Conservation (phyloP, 176 grass and related monocot species). For the Hordeum marinum region DNA sequence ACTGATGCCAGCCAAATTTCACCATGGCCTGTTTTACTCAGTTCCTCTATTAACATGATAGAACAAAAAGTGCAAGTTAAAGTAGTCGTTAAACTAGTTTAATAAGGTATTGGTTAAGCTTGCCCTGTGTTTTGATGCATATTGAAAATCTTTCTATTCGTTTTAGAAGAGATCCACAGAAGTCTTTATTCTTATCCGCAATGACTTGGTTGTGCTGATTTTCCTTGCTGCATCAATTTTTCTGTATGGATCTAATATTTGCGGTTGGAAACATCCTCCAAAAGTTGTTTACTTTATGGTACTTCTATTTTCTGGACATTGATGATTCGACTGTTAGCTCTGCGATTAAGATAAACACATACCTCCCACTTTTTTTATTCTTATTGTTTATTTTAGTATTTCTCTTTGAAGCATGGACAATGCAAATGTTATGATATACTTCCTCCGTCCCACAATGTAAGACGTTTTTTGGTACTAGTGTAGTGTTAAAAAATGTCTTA, state of each 20-base stretch:
- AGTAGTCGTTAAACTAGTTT: neutral
- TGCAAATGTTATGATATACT: neutral
- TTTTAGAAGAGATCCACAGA: slow-evolving; percentile 16
- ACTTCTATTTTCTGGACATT: slow-evolving; percentile 1
- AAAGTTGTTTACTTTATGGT: neutral
- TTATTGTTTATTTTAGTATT: neutral
- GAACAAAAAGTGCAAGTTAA: neutral
- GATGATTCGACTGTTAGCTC: neutral
- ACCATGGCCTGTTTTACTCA: neutral
- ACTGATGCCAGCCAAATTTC: neutral
- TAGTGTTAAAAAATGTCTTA: too few species aligned
- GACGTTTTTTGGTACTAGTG: too few species aligned
- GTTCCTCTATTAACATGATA: neutral
- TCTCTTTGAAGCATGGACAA: neutral
- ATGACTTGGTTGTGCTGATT: neutral
- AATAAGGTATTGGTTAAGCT: neutral
- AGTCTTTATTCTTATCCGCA: neutral
- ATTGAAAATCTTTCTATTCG: neutral
- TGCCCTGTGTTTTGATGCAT: neutral
- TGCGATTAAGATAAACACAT: neutral
- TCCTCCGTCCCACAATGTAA: too few species aligned
- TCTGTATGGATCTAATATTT: neutral
- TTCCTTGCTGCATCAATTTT: neutral
- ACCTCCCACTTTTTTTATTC: neutral
- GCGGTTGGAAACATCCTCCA: neutral